Percentiles rank a stretch among this genome's conserved stretches.
These are phyloP conservation scores for Cadophora gregata DNA, from an alignment of 2,329 filamentous ascomycete species.

Conservation along the genomic window DNA sequence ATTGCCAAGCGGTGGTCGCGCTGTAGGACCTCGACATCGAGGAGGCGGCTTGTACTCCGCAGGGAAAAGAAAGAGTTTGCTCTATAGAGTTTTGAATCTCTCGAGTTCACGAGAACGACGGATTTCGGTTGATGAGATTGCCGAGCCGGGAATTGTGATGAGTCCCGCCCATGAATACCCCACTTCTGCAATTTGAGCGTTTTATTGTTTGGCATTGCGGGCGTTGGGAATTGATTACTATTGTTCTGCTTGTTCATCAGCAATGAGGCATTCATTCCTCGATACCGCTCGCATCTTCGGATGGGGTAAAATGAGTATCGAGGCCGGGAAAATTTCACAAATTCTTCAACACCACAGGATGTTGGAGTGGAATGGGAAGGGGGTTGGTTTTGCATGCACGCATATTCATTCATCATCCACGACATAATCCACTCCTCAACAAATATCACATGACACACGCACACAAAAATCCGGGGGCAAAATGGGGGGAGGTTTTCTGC, in stretches of 20 bases:
- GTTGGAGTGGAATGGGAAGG: not conserved
- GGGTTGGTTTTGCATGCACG: not conserved
- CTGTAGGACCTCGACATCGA: slow-evolving; percentile 30
- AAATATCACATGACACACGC: not conserved
- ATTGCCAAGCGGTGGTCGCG: slow-evolving; percentile 34
- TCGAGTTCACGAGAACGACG: slow-evolving; percentile 29
- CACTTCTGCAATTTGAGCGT: slow-evolving; percentile 28
- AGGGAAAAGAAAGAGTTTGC: slow-evolving; percentile 39
- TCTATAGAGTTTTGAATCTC: slow-evolving; percentile 41
- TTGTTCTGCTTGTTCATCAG: not conserved
- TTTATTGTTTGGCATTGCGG: slow-evolving; percentile 26
- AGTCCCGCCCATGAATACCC: slow-evolving; percentile 22
- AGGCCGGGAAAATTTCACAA: not conserved
- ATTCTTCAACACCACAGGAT: slow-evolving; percentile 10
- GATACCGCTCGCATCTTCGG: not conserved
- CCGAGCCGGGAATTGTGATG: slow-evolving; percentile 15
- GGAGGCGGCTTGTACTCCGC: slow-evolving; percentile 28
- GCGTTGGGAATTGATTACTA: slow-evolving; percentile 18
- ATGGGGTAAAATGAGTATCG: slow-evolving; percentile 1
- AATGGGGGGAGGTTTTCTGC: not conserved
- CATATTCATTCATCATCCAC: slow-evolving; percentile 12
- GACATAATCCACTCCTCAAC: not conserved
- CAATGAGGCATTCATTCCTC: slow-evolving; percentile 7
- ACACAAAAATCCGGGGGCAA: not conserved
- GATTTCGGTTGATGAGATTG: slow-evolving; percentile 22